Evolutionary conservation across 805 yeast genomes (phyloP).

Genomic region (Cyberlindnera maritima): DNA sequence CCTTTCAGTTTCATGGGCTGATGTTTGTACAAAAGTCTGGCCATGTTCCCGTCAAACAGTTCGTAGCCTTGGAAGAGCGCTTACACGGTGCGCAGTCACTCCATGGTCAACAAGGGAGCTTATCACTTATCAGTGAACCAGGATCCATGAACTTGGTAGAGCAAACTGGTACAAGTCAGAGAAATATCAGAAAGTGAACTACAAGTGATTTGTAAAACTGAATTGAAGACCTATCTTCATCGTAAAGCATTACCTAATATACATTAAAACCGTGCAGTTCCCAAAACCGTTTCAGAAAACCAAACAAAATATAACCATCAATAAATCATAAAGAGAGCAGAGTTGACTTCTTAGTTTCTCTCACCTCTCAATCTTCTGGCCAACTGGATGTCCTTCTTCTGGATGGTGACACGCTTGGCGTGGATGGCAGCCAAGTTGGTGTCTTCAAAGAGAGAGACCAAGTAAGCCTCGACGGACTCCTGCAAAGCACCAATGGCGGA

Average conservation of each 20-base stretch:
- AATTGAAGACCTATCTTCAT: constrained; percentile 8
- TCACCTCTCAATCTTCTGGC: constrained; percentile 98
- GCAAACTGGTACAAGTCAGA: no score
- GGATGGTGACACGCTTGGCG: constrained; percentile 98
- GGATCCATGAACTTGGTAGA: no score
- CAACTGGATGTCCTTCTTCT: constrained; percentile 96
- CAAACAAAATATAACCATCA: constrained; percentile 12
- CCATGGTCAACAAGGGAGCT: no score
- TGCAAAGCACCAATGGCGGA: constrained; percentile 97
- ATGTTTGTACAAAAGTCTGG: no score
- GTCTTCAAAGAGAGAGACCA: constrained; percentile 94
- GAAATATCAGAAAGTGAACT: neutral
- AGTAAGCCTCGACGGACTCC: constrained; percentile 98
- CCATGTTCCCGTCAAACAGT: no score
- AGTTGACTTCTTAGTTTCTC: constrained; percentile 59
- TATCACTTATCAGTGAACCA: no score
- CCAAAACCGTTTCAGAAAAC: constrained; percentile 15
- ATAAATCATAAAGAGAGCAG: constrained; percentile 9
- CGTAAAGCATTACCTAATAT: constrained; percentile 22
- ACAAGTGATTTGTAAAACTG: constrained; percentile 4
- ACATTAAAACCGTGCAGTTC: constrained; percentile 18
- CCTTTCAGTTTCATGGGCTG: no score
- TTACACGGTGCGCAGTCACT: no score
- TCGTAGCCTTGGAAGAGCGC: no score
- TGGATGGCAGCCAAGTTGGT: constrained; percentile 98